Conservation (phyloP, 257 asterid genomes). For the Gentiana straminea region DNA sequence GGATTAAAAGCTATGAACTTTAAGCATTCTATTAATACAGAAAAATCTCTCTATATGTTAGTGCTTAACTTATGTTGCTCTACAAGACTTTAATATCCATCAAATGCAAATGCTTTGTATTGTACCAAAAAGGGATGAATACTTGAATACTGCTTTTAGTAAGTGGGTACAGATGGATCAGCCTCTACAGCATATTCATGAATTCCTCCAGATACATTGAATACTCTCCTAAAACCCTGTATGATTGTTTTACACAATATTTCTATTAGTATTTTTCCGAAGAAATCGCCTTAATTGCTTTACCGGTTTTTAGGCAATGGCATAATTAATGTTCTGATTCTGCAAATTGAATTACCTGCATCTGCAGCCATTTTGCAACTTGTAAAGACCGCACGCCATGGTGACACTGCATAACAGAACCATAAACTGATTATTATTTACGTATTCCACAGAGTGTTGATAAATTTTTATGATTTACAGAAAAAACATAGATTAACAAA, state of each 20-base stretch:
- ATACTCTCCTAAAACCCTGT: constrained; percentile 82
- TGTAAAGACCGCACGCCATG: constrained; percentile 89
- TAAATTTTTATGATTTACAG: too few species aligned
- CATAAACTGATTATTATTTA: neutral
- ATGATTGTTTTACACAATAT: neutral
- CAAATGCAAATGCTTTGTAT: too few species aligned
- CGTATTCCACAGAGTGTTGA: too few species aligned
- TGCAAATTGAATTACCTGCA: constrained; percentile 38
- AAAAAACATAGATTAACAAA: too few species aligned
- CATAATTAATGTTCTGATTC: neutral
- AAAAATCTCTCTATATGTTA: too few species aligned
- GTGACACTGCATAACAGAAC: constrained; percentile 59
- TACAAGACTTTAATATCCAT: too few species aligned
- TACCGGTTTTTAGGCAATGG: neutral
- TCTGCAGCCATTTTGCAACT: constrained; percentile 94
- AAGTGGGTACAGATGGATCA: constrained; percentile 79
- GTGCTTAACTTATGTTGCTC: too few species aligned
- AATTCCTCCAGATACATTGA: constrained; percentile 86
- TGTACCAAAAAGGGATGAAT: constrained; percentile 1
- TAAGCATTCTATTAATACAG: too few species aligned
- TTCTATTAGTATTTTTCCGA: constrained; percentile 2
- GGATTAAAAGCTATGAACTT: too few species aligned
- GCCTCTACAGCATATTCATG: constrained; percentile 70
- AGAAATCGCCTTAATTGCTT: neutral
- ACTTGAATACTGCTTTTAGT: constrained; percentile 22